A percentile compares a stretch with the other conserved stretches of the same genome.
Conservation (phyloP, 495 filamentous ascomycete species). For the Chaetomium fimeti region DNA sequence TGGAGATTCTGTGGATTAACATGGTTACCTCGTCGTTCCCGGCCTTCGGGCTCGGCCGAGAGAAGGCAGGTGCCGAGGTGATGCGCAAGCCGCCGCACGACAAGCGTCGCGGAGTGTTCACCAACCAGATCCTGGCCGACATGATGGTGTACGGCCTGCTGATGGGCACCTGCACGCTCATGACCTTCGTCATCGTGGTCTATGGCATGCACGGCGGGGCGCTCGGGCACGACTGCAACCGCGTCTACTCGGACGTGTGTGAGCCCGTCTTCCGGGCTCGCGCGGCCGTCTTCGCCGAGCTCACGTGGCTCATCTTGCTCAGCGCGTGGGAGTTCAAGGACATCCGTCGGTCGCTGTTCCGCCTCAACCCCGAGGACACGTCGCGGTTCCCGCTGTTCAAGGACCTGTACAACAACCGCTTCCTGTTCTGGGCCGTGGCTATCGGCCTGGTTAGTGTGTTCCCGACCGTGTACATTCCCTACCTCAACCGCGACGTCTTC, state of each 20-base stretch:
- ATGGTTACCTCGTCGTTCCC: conserved; percentile 74
- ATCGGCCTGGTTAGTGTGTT: conserved; percentile 67
- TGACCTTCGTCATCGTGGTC: conserved; percentile 66
- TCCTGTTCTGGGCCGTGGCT: conserved; percentile 72
- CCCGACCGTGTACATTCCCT: conserved; percentile 71
- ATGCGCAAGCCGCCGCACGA: conserved; percentile 71
- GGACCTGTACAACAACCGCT: conserved; percentile 67
- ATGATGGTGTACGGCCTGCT: conserved; percentile 71
- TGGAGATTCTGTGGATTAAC: conserved; percentile 78
- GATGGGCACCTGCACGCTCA: conserved; percentile 66
- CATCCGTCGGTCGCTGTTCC: conserved; percentile 67
- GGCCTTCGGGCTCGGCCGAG: conserved; percentile 71
- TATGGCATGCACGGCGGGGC: conserved; percentile 58
- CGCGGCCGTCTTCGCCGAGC: conserved; percentile 71
- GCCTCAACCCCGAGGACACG: conserved; percentile 56
- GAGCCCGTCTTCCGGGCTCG: conserved; percentile 69
- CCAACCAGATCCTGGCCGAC: conserved; percentile 63
- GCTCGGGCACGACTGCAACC: conserved; percentile 67
- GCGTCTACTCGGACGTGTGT: conserved; percentile 54
- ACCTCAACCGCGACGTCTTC: conserved; percentile 66
- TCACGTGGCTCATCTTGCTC: conserved; percentile 71
- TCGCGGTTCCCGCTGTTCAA: conserved; percentile 56
- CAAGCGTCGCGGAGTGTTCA: conserved; percentile 67
- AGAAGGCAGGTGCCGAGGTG: conserved; percentile 63
- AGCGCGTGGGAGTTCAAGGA: conserved; percentile 75